A percentile compares a stretch with the other conserved stretches of the same genome.
Conservation (phyloP, 106 monocot genomes). For the Phalaenopsis equestris region DNA sequence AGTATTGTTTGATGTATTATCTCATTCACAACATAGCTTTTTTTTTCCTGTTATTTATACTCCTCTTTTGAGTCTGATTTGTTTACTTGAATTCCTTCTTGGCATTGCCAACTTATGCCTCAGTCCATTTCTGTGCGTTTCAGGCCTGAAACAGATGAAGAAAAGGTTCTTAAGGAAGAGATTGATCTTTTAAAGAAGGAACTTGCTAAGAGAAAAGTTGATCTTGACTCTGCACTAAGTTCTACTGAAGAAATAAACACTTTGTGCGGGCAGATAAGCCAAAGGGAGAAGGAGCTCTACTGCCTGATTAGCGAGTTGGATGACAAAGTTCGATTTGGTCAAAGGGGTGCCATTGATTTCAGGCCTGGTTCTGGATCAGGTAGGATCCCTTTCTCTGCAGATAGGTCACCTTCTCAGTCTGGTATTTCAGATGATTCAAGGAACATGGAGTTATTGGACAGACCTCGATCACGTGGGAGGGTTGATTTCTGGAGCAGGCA, state of each 20-base stretch:
- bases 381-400: slow-evolving; percentile 24
- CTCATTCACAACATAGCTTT: too few relatives aligned
- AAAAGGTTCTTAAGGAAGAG: slow-evolving; percentile 67
- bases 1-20: too few relatives aligned
- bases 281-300: slow-evolving; percentile 61
- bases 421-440: slow-evolving; percentile 49
- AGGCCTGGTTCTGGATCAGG: slow-evolving; percentile 63
- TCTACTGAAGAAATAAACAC: slow-evolving; percentile 31
- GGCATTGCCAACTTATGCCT: neutral
- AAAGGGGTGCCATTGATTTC: slow-evolving; percentile 22
- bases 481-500: slow-evolving; percentile 40
- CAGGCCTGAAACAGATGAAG: slow-evolving; percentile 81
- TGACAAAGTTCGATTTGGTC: slow-evolving; percentile 71
- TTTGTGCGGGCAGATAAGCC: slow-evolving; percentile 29
- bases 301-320: slow-evolving; percentile 52
- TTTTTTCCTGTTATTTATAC: neutral
- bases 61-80: neutral
- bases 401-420: slow-evolving; percentile 49
- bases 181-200: slow-evolving; percentile 48
- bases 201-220: slow-evolving; percentile 7
- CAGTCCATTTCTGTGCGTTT: slow-evolving; percentile 5
- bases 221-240: slow-evolving; percentile 17
- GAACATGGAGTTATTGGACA: slow-evolving; percentile 36
- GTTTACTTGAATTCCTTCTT: neutral
- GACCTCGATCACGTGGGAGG: slow-evolving; percentile 63